phyloP scores from a whole-genome alignment of 306 rosid genomes.

The Crotalaria pallida region DNA sequence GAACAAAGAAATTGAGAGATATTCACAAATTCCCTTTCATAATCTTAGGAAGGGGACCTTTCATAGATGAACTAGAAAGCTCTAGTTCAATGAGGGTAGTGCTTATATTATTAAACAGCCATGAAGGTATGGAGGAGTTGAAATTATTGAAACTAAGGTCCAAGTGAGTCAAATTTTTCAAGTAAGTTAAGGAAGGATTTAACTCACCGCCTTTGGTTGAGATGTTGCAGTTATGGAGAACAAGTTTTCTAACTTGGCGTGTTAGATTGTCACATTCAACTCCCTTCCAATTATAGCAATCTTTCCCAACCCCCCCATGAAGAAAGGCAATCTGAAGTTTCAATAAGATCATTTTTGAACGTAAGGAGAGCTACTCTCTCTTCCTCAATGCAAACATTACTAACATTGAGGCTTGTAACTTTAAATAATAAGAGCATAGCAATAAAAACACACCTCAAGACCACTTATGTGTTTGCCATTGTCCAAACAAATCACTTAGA shows the following conservation, averaged over 20 bases:
- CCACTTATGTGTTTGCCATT: too few species aligned
- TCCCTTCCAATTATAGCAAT: conserved; percentile 1
- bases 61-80: not conserved
- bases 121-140: too few species aligned
- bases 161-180: not conserved
- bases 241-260: conserved; percentile 5
- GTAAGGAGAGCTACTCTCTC: conserved; percentile 13
- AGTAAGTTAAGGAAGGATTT: conserved; percentile 14
- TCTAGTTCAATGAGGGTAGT: not conserved
- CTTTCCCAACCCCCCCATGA: conserved; percentile 22
- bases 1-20: too few species aligned
- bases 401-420: not conserved
- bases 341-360: not conserved
- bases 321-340: conserved; percentile 12
- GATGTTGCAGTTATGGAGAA: not conserved
- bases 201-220: not conserved
- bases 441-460: too few species aligned
- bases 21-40: conserved; percentile 5
- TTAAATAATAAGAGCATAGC: too few species aligned
- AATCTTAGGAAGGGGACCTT: not conserved
- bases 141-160: not conserved
- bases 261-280: conserved; percentile 22
- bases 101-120: not conserved
- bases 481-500: too few species aligned
- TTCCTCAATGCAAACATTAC: conserved; percentile 20